Base-by-base conservation (phyloP, 148 eudicot species). In the Chenopodium album region DNA sequence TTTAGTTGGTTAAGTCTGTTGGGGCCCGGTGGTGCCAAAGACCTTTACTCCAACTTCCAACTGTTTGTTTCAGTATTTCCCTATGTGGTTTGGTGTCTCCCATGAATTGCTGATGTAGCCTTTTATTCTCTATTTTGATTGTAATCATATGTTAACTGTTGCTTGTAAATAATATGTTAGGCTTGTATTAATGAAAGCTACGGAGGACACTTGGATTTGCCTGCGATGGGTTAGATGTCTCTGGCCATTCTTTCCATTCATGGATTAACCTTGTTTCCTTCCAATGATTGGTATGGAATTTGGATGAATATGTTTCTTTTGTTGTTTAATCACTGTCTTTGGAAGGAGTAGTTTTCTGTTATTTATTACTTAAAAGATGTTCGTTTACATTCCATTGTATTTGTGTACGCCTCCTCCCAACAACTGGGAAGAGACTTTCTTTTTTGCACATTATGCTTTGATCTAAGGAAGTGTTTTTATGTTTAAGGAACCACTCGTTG, bases 161-260 rank as follows among this genome's bases (percentile, higher is more conserved):
- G 78, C 69, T 50, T 84, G 73, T 41, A 8, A 56, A 54, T 70
- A 37, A 80, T 50, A 37, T 75, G n/a, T 71, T 63, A 95, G 98
- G 90, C 87, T 77, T 84, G 83, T 78, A 87, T 91, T 80, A 86
- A 89, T 82, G 97, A 95, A 81, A 84, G 80, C 83, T 95, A 95
- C 82, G 98, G 98, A 37, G 97, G 97, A 82, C 87, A 80, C 80
- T 85, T 95, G 84, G 82, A 83, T 78, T 82, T 91, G 70, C 81
- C 80, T 84, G 64, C 86, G 82, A 76, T 64, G 62, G 67, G 79
- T 70, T 84, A 81, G 52, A 63, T 59, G 80, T 50, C 29, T 73
- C 76, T 32, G 56, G 32, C 37, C n/a, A 70, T 60, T 31, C 48
- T 19, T 73, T 16, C 44, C 22, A 10, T 29, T 19, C 26, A 23